Evolutionary conservation across 192 early-diverging fungal genomes (phyloP), one percentile per base, ranked within the genome.

Genomic region (Podila epicladia): DNA sequence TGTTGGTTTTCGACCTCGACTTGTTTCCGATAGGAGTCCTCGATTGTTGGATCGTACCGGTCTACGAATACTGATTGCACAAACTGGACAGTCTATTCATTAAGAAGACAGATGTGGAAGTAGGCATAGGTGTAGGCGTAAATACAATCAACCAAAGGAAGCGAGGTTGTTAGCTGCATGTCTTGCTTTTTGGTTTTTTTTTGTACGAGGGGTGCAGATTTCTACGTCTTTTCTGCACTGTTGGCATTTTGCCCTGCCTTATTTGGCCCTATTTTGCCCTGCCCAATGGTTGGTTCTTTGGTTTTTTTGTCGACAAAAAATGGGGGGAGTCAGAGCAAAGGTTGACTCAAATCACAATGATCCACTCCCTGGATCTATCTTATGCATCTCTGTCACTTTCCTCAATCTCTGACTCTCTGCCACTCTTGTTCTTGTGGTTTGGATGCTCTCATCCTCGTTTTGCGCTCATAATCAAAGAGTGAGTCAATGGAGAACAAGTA

Each of bases 21-120:
- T 74, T 95, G 91, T 76, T 97, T 97, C 71, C 94, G 88, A 87
- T 98, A 97, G 65, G 88, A 91, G 71, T 92, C 92, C 77, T 98
- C 97, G 69, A 98, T 98, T 12, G 97, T 98, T 55, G 97, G 97
- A 72, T 98, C 97, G 77, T 98, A 98, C 55, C 95, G 93, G 41
- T 97, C 94, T 29, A 94, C 92, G 82, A 98, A 98, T 33, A 94
- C 92, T 0, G 93, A 94, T 82, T 96, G 96, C 41, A 97, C 95
- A 82, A 96, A 97, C 71, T 94, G 94, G 53, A 97, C 97, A 1
- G 95, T 97, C 64, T 73, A 53, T 12, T 55, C 9, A 24, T 20
- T 20, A 24, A 19, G 53, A n/a, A 24, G 53, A 55, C 24, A 22
- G 24, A 7, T 55, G 22, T 26, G 26, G 9, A 55, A 37, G 35